Evolutionary conservation across 2,329 filamentous ascomycete species (phyloP), one percentile per base, ranked within the genome.

Genomic region (Arthrocladium fulminans): DNA sequence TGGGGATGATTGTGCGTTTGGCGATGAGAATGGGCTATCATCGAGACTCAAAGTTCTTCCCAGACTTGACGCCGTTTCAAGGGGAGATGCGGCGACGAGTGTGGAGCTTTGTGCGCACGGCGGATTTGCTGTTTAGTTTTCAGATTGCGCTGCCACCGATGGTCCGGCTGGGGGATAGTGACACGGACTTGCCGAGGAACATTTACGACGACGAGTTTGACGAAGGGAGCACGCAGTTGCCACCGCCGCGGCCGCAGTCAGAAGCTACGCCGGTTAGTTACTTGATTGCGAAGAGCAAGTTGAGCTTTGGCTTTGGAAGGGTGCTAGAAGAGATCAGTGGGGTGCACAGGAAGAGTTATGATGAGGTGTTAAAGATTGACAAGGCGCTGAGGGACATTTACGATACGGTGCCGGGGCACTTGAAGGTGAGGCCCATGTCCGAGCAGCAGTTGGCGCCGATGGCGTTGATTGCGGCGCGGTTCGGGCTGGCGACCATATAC

Each of bases 401-500:
- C 20, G 73, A 83, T 27, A 77, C 83, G 48, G 76, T 94, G 43
- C 87, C 92, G 1, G 83, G 86, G 2, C 85, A 94, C 63, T 72
- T 97, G 25, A 83, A 80, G 57, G 73, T 94, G 56, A 81, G 83
- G 25, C 75, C 83, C 0, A 74, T 94, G 50, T 83, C 89, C 50
- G 83, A 87, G 48, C 80, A 76, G 35, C 82, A 79, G 3, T 74
- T 81, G 40, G 89, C 95, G 51, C 82, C 79, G 1, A 72, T 76
- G 2, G 75, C 74, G 19, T 60, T 82, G 25, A 77, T 96, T 50
- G 84, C 94, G 70, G 84, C 89, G 45, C 81, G 89, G 23, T 89
- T 88, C 62, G 85, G 84, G 49, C 71, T 96, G 25, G 86, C 92
- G 53, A 83, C 92, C 43, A 69, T 96, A 3, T 94, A 88, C 61